Conservation (phyloP, 1,284 basidiomycete genomes). For the Ustilago loliicola region DNA sequence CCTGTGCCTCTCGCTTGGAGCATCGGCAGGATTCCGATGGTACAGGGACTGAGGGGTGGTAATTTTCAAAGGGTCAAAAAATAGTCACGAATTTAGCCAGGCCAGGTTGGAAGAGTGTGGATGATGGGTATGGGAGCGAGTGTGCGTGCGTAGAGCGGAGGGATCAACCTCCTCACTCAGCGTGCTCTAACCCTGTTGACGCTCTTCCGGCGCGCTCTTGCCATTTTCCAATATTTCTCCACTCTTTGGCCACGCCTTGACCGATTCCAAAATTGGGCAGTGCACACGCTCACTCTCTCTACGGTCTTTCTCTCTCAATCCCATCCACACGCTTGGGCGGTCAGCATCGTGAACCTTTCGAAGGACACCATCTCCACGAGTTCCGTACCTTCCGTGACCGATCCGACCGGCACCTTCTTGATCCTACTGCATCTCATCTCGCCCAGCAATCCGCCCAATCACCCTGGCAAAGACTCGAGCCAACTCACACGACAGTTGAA, state of each 20-base stretch:
- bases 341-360: background rate
- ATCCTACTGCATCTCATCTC: background rate
- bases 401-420: background rate
- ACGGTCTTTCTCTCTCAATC: background rate
- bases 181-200: conserved; percentile 27
- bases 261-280: background rate
- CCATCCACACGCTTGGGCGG: conserved; percentile 1
- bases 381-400: background rate
- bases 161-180: conserved; percentile 11
- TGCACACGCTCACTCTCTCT: background rate
- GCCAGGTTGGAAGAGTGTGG: background rate
- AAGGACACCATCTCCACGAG: background rate
- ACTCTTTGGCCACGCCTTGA: conserved; percentile 3
- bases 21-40: background rate
- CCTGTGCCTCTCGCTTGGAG: background rate
- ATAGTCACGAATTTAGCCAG: conserved; percentile 5
- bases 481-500: background rate
- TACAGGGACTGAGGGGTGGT: background rate
- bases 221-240: background rate
- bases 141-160: conserved; percentile 1
- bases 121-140: background rate
- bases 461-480: background rate
- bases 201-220: conserved; percentile 23
- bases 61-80: background rate
- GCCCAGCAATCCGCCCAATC: background rate